A percentile compares a stretch with the other conserved stretches of the same genome.
Conservation (phyloP, 1,284 basidiomycete species). For the Trametes pubescens region DNA sequence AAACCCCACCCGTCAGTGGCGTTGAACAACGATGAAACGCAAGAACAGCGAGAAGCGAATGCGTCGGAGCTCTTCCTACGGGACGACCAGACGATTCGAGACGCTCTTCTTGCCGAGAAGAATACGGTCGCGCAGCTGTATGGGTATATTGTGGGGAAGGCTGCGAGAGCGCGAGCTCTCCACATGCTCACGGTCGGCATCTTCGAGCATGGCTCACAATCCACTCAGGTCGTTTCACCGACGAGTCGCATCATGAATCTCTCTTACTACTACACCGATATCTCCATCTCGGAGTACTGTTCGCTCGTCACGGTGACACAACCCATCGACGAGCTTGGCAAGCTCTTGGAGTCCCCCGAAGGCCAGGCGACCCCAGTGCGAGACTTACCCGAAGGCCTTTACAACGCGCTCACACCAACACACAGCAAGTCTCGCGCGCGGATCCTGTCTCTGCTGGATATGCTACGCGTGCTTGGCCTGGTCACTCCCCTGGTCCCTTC, state of each 20-base stretch:
- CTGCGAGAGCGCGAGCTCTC: constrained; percentile 65
- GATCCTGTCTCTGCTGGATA: constrained; percentile 66
- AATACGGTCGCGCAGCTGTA: constrained; percentile 72
- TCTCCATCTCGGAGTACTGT: constrained; percentile 67
- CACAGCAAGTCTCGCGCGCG: constrained; percentile 63
- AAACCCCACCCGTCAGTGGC: constrained; percentile 45
- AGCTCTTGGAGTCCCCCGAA: constrained; percentile 53
- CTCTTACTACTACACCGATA: constrained; percentile 63
- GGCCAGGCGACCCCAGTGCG: constrained; percentile 58
- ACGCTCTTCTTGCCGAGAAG: constrained; percentile 69
- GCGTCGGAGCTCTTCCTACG: constrained; percentile 59
- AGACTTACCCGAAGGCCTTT: constrained; percentile 58
- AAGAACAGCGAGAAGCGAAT: constrained; percentile 47
- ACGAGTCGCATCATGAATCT: constrained; percentile 63
- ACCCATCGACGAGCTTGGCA: constrained; percentile 59
- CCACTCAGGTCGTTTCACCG: constrained; percentile 57
- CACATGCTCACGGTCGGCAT: constrained; percentile 64
- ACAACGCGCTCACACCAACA: constrained; percentile 59
- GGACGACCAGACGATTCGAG: constrained; percentile 61
- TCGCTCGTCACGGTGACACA: constrained; percentile 63
- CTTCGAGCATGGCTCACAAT: constrained; percentile 50
- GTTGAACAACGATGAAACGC: constrained; percentile 54
- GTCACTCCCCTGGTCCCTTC: constrained; percentile 62
- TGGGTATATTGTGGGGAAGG: constrained; percentile 72
- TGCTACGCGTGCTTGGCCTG: constrained; percentile 60